phyloP scores from a whole-genome alignment of 2,329 filamentous ascomycete species.

The Xylaria sp. region DNA sequence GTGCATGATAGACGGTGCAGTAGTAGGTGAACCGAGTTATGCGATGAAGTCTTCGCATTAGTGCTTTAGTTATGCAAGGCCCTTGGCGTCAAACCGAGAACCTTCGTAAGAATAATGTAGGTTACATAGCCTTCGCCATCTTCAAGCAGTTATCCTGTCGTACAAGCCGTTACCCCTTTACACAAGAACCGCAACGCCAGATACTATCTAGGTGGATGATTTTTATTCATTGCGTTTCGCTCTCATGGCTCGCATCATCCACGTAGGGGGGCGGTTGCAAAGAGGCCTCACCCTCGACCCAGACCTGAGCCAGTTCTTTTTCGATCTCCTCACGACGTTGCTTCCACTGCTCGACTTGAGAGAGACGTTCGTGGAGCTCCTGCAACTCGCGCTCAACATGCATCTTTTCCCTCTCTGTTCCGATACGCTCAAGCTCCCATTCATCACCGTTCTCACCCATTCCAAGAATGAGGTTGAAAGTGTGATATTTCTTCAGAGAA shows the following conservation, averaged over 20 bases:
- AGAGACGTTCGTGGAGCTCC: conserved; percentile 78
- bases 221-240: conserved; percentile 8
- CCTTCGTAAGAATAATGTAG: not conserved
- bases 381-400: conserved; percentile 89
- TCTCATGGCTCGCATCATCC: conserved; percentile 20
- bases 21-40: not conserved
- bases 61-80: not conserved
- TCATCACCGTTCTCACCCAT: conserved; percentile 78
- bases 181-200: not conserved
- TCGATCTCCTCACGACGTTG: conserved; percentile 79
- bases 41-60: not conserved
- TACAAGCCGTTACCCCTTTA: not conserved
- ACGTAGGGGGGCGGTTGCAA: conserved; percentile 53
- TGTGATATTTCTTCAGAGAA: conserved; percentile 94
- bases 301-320: conserved; percentile 69
- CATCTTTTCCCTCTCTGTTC: conserved; percentile 89
- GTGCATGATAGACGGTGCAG: not conserved
- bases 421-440: conserved; percentile 93
- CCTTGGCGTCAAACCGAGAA: too few relatives aligned
- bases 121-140: not conserved
- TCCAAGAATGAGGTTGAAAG: conserved; percentile 84
- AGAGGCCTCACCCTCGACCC: conserved; percentile 55
- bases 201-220: not conserved
- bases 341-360: conserved; percentile 85
- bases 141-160: not conserved